Evolutionary conservation across 176 grass and related monocot species (phyloP).

Genomic region (Melocanna baccifera): DNA sequence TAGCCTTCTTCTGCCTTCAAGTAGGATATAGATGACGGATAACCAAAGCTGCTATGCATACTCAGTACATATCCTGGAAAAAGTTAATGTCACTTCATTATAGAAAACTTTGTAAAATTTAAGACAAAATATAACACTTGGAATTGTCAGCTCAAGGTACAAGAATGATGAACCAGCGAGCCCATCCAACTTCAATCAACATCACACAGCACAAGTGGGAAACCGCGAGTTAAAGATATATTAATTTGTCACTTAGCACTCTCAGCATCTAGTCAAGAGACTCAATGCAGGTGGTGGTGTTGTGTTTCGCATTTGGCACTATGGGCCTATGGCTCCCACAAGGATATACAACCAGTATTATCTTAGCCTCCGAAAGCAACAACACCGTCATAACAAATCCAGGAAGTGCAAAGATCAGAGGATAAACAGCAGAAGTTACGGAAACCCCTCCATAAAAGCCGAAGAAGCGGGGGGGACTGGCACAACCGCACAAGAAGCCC

Average conservation of each 20-base stretch:
- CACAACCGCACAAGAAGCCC: neutral
- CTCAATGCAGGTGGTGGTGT: neutral
- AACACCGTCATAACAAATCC: constrained; percentile 1
- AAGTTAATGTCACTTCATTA: neutral
- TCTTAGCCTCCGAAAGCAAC: neutral
- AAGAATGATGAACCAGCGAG: constrained; percentile 13
- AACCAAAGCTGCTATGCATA: neutral
- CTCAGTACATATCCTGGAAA: constrained; percentile 25
- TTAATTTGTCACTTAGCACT: neutral
- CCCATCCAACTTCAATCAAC: constrained; percentile 13
- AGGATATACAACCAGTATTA: neutral
- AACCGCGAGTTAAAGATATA: neutral
- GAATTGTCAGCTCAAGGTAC: neutral
- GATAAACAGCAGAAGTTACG: constrained; percentile 19
- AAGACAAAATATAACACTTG: neutral
- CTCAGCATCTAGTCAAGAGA: neutral
- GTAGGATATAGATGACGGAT: neutral
- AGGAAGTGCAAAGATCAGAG: neutral
- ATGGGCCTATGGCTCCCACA: neutral
- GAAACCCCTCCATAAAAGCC: constrained; percentile 26
- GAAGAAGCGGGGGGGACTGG: neutral
- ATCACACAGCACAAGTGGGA: neutral
- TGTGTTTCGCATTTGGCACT: neutral
- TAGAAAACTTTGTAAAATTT: neutral
- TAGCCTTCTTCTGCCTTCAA: constrained; percentile 9